phyloP scores from a whole-genome alignment of 305 asterid genomes.

The Solanum hybrid region DNA sequence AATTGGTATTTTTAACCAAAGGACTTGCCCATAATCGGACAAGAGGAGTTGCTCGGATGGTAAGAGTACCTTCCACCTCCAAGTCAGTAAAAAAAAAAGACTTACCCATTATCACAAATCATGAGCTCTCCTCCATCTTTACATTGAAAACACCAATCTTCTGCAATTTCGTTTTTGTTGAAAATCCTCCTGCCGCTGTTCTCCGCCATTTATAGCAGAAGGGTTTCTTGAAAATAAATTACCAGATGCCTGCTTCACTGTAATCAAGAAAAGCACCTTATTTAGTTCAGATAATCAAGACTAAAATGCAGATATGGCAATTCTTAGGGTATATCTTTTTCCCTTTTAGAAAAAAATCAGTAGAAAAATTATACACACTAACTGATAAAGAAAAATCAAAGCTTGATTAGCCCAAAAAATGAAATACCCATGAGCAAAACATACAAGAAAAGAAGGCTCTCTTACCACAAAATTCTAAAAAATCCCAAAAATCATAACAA shows the following conservation, averaged over 20 bases:
- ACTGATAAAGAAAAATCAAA: not conserved
- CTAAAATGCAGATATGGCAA: not conserved
- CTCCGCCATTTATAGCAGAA: constrained; percentile 7
- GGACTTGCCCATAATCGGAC: not conserved
- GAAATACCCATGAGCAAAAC: not conserved
- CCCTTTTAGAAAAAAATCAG: not conserved
- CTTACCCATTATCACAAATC: constrained; percentile 23
- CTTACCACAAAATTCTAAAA: not conserved
- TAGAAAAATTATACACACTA: not conserved
- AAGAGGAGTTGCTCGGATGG: not conserved
- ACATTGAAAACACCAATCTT: constrained; percentile 28
- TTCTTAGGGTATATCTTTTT: not conserved
- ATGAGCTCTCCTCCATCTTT: constrained; percentile 32
- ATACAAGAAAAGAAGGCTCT: not conserved
- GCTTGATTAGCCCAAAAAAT: not conserved
- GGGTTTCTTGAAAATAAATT: not conserved
- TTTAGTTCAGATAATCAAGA: not conserved
- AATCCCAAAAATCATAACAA: not conserved
- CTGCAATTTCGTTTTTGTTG: constrained; percentile 16
- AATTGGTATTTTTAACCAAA: not conserved
- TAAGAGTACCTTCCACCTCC: not conserved
- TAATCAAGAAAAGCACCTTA: not conserved
- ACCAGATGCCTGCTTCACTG: not conserved
- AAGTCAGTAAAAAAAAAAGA: not conserved
- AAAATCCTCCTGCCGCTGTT: not conserved